Evolutionary conservation across 225 moss, liverwort and hornwort species (phyloP).

Genomic region (Rhytidiadelphus loreus): DNA sequence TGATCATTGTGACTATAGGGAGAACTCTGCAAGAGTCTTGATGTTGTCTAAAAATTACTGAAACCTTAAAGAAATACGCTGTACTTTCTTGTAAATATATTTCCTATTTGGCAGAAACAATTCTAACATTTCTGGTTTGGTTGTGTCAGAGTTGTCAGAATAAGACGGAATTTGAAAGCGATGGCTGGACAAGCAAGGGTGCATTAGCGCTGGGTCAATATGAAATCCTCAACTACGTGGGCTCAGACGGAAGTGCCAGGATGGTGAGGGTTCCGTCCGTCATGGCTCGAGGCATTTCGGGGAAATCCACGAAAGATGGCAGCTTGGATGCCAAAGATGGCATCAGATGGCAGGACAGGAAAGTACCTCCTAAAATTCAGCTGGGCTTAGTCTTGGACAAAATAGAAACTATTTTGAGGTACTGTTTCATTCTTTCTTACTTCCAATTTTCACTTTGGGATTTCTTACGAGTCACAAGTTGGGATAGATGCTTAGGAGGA

Average conservation of each 20-base stretch:
- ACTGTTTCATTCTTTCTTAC: background rate
- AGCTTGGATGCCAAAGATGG: slow-evolving; percentile 90
- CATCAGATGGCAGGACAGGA: slow-evolving; percentile 92
- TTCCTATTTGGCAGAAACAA: background rate
- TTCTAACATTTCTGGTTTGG: background rate
- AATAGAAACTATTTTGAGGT: slow-evolving; percentile 88
- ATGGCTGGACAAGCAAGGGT: slow-evolving; percentile 82
- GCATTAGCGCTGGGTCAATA: slow-evolving; percentile 53
- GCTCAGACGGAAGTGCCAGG: slow-evolving; percentile 70
- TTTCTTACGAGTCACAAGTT: background rate
- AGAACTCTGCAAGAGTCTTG: background rate
- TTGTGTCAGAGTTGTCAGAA: slow-evolving; percentile 71
- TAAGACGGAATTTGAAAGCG: slow-evolving; percentile 65
- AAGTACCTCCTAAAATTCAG: slow-evolving; percentile 82
- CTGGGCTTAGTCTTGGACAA: slow-evolving; percentile 82
- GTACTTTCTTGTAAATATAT: background rate
- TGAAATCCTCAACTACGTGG: slow-evolving; percentile 69
- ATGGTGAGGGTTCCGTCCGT: slow-evolving; percentile 86
- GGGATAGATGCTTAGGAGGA: background rate
- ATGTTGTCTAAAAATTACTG: background rate
- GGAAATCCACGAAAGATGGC: slow-evolving; percentile 75
- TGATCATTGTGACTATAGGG: background rate
- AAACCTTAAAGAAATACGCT: background rate
- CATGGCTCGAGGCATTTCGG: slow-evolving; percentile 58
- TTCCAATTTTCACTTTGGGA: background rate